Base-by-base conservation (phyloP, 441 rosid genomes). In the Populus trichocarpa region DNA sequence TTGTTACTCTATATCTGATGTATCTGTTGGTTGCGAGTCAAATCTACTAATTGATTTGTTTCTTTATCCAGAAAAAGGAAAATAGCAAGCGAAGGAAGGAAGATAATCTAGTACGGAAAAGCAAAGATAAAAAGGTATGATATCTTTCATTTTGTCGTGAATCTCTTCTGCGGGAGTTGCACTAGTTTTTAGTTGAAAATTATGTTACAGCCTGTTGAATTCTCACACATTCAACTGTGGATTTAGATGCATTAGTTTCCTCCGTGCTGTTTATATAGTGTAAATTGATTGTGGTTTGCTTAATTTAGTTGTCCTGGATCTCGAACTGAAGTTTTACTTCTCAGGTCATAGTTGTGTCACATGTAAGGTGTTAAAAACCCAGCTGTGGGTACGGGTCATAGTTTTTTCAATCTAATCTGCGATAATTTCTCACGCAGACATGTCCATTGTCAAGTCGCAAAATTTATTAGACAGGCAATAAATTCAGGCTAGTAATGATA, bases 121-220 rank as follows among this genome's bases (percentile, higher is more conserved):
- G 67, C 81, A 89, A 84, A 84, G 93, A 90, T 70, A 89, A 81
- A 81, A 88, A 89, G 93, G 96, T 92, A 81, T 3, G 11, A 35
- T 42, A 68, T 72, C 12, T 69, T 30, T 59, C 32, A 46, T 68
- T 30, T 57, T 72, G 6, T 46, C 30, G 33, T 50, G 8, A 71
- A 26, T 64, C 20, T 53, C 65, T 25, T 69, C 40, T n/a, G 8
- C 61, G 6, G 67, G 53, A 42, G 23, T 18, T 23, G 65, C 25
- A 57, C 68, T 35, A 75, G 8, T 7, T 67, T 32, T 32, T 25
- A 16, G 10, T 76, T 57, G 53, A 23, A 63, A 20, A 22, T 18
- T 53, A 25, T 40, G 35, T 23, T 26, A 5, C 9, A 69, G 33
- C 33, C 36, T 25, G 8, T 30, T 22, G 61, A 28, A 16, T 72